A percentile compares a stretch with the other conserved stretches of the same genome.
Evolutionary conservation across 2,329 filamentous ascomycete genomes (phyloP).

Genomic region (Fusarium longipes): DNA sequence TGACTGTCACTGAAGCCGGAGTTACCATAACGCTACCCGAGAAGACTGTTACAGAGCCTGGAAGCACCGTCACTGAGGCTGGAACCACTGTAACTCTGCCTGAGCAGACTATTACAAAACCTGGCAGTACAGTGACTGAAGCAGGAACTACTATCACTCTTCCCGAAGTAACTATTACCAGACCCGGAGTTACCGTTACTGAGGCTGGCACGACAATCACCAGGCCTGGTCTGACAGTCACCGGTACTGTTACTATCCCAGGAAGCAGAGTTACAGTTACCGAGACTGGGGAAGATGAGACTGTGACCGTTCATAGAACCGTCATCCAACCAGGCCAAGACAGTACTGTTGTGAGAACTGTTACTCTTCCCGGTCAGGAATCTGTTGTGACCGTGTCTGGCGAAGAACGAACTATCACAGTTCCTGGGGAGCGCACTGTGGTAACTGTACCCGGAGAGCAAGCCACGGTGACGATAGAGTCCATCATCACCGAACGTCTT

Average conservation of each 20-base stretch:
- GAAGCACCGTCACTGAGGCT: slow-evolving; percentile 18
- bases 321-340: slow-evolving; percentile 28
- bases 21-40: slow-evolving; percentile 16
- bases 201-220: slow-evolving; percentile 20
- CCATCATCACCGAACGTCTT: slow-evolving; percentile 48
- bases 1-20: slow-evolving; percentile 13
- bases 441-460: slow-evolving; percentile 35
- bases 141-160: slow-evolving; percentile 20
- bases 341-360: slow-evolving; percentile 34
- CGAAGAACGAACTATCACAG: slow-evolving; percentile 40
- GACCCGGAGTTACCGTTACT: slow-evolving; percentile 15
- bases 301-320: slow-evolving; percentile 33
- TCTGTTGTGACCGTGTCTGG: slow-evolving; percentile 41
- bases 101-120: slow-evolving; percentile 18
- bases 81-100: slow-evolving; percentile 15
- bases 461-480: slow-evolving; percentile 48
- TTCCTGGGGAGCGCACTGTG: slow-evolving; percentile 41
- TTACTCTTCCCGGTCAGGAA: slow-evolving; percentile 42
- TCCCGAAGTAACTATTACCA: slow-evolving; percentile 11
- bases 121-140: slow-evolving; percentile 21
- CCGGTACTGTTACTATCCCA: slow-evolving; percentile 26
- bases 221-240: slow-evolving; percentile 21
- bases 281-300: slow-evolving; percentile 18
- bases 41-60: slow-evolving; percentile 16
- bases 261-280: slow-evolving; percentile 29